Base-by-base conservation (phyloP, 2,329 filamentous ascomycete genomes). In the Harringtonia aguacate region DNA sequence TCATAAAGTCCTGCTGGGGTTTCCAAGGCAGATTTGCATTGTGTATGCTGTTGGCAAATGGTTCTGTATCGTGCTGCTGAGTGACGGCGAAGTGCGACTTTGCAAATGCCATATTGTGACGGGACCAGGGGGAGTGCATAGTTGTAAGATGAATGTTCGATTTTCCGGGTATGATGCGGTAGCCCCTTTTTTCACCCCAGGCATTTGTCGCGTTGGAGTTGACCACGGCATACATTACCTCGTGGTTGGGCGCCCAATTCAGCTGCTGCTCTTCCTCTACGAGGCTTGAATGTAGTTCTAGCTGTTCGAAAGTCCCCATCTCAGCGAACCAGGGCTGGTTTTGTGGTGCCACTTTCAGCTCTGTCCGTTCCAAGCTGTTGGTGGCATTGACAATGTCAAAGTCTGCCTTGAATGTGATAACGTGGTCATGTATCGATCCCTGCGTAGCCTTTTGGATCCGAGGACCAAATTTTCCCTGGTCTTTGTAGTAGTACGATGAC, bases 51-150 rank as follows among this genome's bases (percentile, higher is more conserved):
- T 65, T 61, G 36, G 56, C 54, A 17, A 61, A 61, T 1, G 59
- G 61, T 53, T 73, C 68, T 1, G 52, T 63, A 50, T 73, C 70
- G 51, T 71, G 63, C 33, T 69, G 68, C 8, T 56, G 53, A 17
- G 63, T 63, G 27, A 70, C 58, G 15, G 59, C 58, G 8, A 70
- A 51, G 46, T 68, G 62, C 33, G 48, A 42, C 49, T 55, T 56
- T 46, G 50, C 46, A 43, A 52, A 48, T 9, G 31, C 33, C 36
- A 44, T 44, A 30, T 49, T 46, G 39, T 46, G 33, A 28, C 41
- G 43, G 36, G 42, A 48, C 39, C 57, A 65, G 8, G 62, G 60
- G 29, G 61, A 65, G 42, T 59, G 53, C 8, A 56, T 39, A 8
- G 57, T 57, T n/a, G 55, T 59, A 15, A 67, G 60, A 34, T 61